These are phyloP conservation scores for Maudiozyma turicensis DNA, from an alignment of 805 yeast species.

Conservation along the genomic window DNA sequence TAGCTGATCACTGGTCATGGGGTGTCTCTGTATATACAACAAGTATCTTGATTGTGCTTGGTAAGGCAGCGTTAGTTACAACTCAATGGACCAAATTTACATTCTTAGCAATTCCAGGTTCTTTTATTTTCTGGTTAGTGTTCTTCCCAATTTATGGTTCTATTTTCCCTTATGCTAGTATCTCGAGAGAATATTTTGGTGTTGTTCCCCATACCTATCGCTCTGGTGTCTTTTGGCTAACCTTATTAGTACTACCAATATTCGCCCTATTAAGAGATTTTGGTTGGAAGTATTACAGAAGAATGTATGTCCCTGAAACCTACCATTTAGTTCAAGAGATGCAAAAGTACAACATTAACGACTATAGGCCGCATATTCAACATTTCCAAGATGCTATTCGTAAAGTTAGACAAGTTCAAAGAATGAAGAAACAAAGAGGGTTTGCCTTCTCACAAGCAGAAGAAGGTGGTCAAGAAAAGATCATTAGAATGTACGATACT, in stretches of 20 bases:
- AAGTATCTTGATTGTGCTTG: conserved; percentile 79
- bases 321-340: conserved; percentile 95
- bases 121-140: conserved; percentile 71
- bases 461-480: conserved; percentile 78
- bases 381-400: conserved; percentile 95
- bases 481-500: conserved; percentile 90
- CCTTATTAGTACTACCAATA: conserved; percentile 61
- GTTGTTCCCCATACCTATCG: conserved; percentile 68
- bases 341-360: conserved; percentile 89
- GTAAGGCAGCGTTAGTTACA: conserved; percentile 88
- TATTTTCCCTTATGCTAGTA: conserved; percentile 72
- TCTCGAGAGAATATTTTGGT: conserved; percentile 80
- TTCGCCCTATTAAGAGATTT: conserved; percentile 80
- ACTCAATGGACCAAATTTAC: conserved; percentile 95
- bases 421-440: conserved; percentile 97
- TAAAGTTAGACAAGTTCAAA: conserved; percentile 93
- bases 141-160: conserved; percentile 82
- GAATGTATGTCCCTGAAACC: conserved; percentile 84
- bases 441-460: conserved; percentile 96
- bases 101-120: conserved; percentile 88
- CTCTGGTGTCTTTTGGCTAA: conserved; percentile 74
- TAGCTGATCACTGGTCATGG: conserved; percentile 89
- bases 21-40: conserved; percentile 86
- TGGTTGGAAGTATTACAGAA: conserved; percentile 87
- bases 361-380: conserved; percentile 90